Percentiles rank a stretch among this genome's conserved stretches.
Evolutionary conservation across 164 flowering plant genomes (phyloP).

Genomic region (Magnolia officinalis): DNA sequence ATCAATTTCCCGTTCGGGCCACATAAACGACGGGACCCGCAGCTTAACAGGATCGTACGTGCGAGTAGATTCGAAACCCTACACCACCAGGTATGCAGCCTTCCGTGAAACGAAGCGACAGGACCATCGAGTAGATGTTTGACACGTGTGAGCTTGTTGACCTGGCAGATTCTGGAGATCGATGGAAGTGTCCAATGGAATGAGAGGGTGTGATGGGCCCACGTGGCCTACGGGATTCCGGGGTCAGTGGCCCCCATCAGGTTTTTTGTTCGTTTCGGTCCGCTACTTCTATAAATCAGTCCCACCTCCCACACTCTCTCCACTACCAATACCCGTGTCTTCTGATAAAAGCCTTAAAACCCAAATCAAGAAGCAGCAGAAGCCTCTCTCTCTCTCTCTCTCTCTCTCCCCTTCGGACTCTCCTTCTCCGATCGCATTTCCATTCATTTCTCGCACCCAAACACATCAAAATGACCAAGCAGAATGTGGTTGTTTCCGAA

Average conservation of each 20-base stretch:
- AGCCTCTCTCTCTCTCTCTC: not conserved
- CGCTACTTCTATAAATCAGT: not conserved
- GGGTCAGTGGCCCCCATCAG: not conserved
- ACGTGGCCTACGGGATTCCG: not conserved
- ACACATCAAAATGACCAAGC: conserved; percentile 49
- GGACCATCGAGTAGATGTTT: not conserved
- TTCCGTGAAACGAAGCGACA: not conserved
- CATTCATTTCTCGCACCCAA: not conserved
- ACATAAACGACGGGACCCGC: too few species aligned
- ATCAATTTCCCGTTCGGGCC: too few species aligned
- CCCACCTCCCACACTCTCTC: not conserved
- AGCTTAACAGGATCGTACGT: too few species aligned
- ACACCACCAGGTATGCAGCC: too few species aligned
- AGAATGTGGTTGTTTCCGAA: conserved; percentile 42
- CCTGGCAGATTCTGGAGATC: not conserved
- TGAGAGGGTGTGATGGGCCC: not conserved
- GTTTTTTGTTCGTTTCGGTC: not conserved
- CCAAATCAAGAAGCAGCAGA: too few species aligned
- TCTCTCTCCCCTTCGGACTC: not conserved
- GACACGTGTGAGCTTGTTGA: not conserved
- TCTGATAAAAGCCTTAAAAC: too few species aligned
- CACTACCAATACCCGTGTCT: not conserved
- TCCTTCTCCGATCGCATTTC: not conserved
- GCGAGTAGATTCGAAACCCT: too few species aligned
- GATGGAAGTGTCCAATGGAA: not conserved